phyloP scores from a whole-genome alignment of 2,329 filamentous ascomycete species.

The Immersiporthe knoxdaviesiana region DNA sequence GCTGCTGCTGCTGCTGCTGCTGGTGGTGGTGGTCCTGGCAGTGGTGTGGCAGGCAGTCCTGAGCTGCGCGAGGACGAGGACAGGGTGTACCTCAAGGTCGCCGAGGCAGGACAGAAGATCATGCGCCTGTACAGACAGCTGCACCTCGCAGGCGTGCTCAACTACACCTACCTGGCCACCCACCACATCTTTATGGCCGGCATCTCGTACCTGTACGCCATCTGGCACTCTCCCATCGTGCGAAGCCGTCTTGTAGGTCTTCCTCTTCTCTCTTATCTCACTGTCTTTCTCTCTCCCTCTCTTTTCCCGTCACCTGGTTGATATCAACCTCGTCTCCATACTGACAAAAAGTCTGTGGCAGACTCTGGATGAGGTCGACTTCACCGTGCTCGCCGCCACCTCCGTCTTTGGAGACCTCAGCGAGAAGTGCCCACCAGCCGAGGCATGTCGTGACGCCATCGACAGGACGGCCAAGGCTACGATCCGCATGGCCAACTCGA shows the following conservation, averaged over 20 bases:
- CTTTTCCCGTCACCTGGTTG: too few species aligned
- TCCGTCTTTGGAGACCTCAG: constrained; percentile 91
- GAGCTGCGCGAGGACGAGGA: constrained; percentile 83
- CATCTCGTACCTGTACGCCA: constrained; percentile 93
- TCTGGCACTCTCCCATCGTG: constrained; percentile 93
- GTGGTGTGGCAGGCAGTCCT: constrained; percentile 59
- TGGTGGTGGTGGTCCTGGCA: too few species aligned
- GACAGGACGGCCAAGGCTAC: constrained; percentile 94
- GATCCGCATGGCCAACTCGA: constrained; percentile 90
- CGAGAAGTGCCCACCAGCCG: constrained; percentile 91
- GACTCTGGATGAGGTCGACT: constrained; percentile 96
- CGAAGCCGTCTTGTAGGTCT: constrained; percentile 79
- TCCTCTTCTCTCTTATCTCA: constrained; percentile 29
- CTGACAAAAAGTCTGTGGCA: constrained; percentile 39
- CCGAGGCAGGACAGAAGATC: constrained; percentile 92
- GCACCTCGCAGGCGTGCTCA: constrained; percentile 85
- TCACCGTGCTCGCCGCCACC: constrained; percentile 89
- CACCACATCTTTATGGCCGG: constrained; percentile 98
- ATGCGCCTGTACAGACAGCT: constrained; percentile 87
- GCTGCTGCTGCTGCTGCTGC: too few species aligned
- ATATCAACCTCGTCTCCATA: neutral
- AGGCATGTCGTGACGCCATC: constrained; percentile 93
- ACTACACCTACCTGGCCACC: constrained; percentile 93
- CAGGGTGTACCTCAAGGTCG: constrained; percentile 89
- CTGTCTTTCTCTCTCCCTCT: neutral